Percentiles rank a stretch among this genome's conserved stretches.
phyloP scores from a whole-genome alignment of 495 filamentous ascomycete genomes.

The Lasiosphaeria miniovina region DNA sequence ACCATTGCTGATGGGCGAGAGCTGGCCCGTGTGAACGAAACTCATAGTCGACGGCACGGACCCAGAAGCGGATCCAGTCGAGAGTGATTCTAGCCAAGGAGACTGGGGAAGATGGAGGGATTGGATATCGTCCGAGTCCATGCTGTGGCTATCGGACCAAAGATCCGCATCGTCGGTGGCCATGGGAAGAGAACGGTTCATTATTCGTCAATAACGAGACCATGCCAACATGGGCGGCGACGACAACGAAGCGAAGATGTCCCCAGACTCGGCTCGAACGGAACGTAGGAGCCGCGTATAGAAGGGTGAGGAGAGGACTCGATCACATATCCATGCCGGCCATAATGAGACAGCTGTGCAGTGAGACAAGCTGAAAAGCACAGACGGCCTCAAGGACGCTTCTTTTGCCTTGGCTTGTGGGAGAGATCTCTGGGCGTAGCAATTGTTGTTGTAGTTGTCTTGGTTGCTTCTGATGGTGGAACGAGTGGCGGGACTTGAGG shows the following conservation, averaged over 20 bases:
- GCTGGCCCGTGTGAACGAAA: slow-evolving; percentile 40
- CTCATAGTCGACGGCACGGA: slow-evolving; percentile 22
- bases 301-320: slow-evolving; percentile 13
- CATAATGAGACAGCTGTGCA: slow-evolving; percentile 8
- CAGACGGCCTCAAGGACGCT: background rate
- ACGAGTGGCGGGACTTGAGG: too few relatives aligned
- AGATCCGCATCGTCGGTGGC: slow-evolving; percentile 41
- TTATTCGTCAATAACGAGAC: slow-evolving; percentile 42
- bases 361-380: background rate
- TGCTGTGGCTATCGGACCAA: slow-evolving; percentile 45
- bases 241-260: background rate
- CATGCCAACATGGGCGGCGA: slow-evolving; percentile 29
- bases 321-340: slow-evolving; percentile 23
- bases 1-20: slow-evolving; percentile 51
- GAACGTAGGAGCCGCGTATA: background rate
- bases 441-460: too few relatives aligned
- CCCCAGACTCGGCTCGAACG: background rate
- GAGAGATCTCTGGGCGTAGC: background rate
- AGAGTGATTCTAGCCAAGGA: slow-evolving; percentile 36
- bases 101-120: slow-evolving; percentile 34
- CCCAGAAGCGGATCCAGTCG: slow-evolving; percentile 21
- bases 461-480: too few relatives aligned
- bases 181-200: slow-evolving; percentile 41
- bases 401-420: background rate
- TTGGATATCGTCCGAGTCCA: slow-evolving; percentile 41